A percentile compares a stretch with the other conserved stretches of the same genome.
These are phyloP conservation scores for Stevia rebaudiana DNA, from an alignment of 140 eudicot genomes.

Conservation along the genomic window DNA sequence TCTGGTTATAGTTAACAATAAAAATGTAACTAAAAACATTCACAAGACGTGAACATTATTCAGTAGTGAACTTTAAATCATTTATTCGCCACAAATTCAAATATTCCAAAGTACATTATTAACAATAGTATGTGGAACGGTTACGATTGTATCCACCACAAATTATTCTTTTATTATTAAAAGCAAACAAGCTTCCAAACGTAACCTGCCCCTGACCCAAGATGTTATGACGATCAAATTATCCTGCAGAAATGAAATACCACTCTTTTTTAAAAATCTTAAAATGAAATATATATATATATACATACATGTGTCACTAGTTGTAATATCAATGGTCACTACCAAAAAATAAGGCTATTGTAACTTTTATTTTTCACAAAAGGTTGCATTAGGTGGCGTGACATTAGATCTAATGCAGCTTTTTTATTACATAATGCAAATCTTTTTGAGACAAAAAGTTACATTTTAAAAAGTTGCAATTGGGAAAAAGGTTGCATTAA, in stretches of 20 bases:
- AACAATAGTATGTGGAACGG: conserved; percentile 10
- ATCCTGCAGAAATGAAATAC: conserved; percentile 14
- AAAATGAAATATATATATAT: neutral
- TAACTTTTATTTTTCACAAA: too few species aligned
- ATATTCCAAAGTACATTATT: conserved; percentile 11
- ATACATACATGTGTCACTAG: neutral
- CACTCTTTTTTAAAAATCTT: neutral
- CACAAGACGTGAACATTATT: conserved; percentile 17
- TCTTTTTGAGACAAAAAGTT: too few species aligned
- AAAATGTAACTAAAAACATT: neutral
- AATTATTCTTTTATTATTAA: conserved; percentile 20
- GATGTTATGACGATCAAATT: conserved; percentile 17
- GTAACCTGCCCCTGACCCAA: conserved; percentile 11
- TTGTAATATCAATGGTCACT: too few species aligned
- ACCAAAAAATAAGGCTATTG: too few species aligned
- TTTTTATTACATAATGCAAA: too few species aligned
- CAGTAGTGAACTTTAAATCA: conserved; percentile 9
- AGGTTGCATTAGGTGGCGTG: too few species aligned
- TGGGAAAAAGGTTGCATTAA: too few species aligned
- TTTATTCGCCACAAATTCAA: conserved; percentile 25
- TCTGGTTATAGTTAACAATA: too few species aligned
- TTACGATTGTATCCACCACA: conserved; percentile 27
- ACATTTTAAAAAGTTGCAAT: too few species aligned
- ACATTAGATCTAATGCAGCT: too few species aligned
- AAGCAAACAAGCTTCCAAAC: conserved; percentile 23